A percentile compares a stretch with the other conserved stretches of the same genome.
phyloP scores from a whole-genome alignment of 805 yeast genomes.

The Nakazawaea wyomingensis region DNA sequence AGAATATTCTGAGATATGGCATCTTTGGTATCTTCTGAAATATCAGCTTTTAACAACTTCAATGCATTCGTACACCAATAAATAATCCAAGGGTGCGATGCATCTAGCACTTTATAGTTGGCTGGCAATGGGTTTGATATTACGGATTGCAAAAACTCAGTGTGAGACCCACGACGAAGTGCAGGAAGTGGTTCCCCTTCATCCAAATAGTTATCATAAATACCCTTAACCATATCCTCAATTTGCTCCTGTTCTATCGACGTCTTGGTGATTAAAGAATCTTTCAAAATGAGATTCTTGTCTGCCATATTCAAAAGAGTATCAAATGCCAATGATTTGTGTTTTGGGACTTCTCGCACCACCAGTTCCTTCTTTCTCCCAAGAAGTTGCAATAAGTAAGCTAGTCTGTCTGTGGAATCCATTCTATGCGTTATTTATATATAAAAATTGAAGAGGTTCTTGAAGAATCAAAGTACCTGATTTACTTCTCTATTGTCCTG shows the following conservation, averaged over 20 bases:
- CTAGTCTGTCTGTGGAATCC: background rate
- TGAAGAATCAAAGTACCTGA: background rate
- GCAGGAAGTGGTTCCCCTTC: conserved; percentile 27
- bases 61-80: conserved; percentile 75
- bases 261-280: conserved; percentile 29
- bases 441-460: no score
- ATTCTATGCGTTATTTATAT: background rate
- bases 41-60: conserved; percentile 33
- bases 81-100: conserved; percentile 87
- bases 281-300: conserved; percentile 14
- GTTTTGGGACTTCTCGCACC: conserved; percentile 2
- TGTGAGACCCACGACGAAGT: conserved; percentile 32
- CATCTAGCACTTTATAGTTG: conserved; percentile 58
- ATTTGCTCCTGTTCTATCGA: conserved; percentile 33
- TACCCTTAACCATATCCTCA: conserved; percentile 26
- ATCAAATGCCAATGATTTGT: conserved; percentile 17
- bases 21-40: conserved; percentile 20
- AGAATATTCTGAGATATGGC: conserved; percentile 27
- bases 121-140: conserved; percentile 43
- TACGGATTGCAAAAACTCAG: conserved; percentile 34
- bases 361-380: background rate
- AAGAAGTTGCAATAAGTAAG: background rate
- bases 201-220: conserved; percentile 26
- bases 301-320: conserved; percentile 21
- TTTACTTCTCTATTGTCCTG: background rate